A percentile compares a stretch with the other conserved stretches of the same genome.
Evolutionary conservation across 495 filamentous ascomycete genomes (phyloP).

Genomic region (Trichoderma virens): DNA sequence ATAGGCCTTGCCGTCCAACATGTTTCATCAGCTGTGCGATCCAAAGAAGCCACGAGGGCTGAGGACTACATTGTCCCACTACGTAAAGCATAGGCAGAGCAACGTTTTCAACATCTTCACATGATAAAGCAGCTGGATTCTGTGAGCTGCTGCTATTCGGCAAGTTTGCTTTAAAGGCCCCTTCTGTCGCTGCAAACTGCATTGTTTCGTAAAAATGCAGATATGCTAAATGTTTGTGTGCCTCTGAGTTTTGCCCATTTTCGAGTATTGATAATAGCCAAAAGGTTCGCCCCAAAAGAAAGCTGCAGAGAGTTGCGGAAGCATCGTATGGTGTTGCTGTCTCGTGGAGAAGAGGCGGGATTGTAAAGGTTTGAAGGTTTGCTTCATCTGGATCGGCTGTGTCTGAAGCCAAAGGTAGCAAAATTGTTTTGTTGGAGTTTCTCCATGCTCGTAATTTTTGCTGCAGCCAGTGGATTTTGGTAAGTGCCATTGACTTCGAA

Average conservation of each 20-base stretch:
- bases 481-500: not conserved
- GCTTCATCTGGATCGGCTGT: not conserved
- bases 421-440: not conserved
- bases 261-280: not conserved
- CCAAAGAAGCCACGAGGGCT: not conserved
- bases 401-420: not conserved
- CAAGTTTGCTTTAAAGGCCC: not conserved
- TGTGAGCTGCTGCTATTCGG: not conserved
- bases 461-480: not conserved
- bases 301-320: not conserved
- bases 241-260: not conserved
- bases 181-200: not conserved
- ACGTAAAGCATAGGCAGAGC: slow-evolving; percentile 2
- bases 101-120: not conserved
- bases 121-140: not conserved
- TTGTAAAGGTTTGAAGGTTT: not conserved
- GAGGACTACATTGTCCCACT: not conserved
- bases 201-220: not conserved
- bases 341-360: not conserved
- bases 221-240: not conserved
- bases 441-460: not conserved
- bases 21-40: slow-evolving; percentile 3
- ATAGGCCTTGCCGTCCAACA: not conserved
- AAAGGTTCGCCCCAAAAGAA: not conserved
- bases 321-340: not conserved